phyloP scores from a whole-genome alignment of 1,284 basidiomycete genomes.

The Peniophora sp. region DNA sequence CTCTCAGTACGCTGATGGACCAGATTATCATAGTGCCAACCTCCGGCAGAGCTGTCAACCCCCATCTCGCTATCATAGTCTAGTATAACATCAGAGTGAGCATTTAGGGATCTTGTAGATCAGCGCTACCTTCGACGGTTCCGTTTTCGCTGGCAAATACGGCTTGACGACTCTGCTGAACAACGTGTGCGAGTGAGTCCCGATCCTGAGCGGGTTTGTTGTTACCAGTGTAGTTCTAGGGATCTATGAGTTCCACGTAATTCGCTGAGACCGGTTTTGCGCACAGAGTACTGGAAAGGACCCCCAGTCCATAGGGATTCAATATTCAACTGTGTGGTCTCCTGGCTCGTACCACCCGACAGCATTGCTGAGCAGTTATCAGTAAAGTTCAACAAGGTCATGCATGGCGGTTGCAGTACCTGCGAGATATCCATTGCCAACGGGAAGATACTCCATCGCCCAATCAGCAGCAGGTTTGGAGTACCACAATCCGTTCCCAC shows the following conservation, averaged over 20 bases:
- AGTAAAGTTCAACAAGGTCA: not conserved
- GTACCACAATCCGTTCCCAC: conserved; percentile 73
- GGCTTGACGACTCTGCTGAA: conserved; percentile 43
- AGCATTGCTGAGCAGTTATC: conserved; percentile 43
- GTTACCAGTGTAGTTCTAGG: conserved; percentile 62
- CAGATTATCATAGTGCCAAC: too few relatives aligned
- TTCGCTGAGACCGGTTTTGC: conserved; percentile 16
- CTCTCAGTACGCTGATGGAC: too few relatives aligned
- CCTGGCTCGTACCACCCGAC: conserved; percentile 51
- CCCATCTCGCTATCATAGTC: conserved; percentile 26
- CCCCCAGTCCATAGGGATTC: conserved; percentile 74
- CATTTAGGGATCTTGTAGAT: not conserved
- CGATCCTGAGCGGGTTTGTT: conserved; percentile 47
- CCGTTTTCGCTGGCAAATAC: conserved; percentile 55
- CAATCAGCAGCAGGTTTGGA: conserved; percentile 43
- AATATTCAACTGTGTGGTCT: conserved; percentile 61
- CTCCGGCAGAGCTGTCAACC: conserved; percentile 30
- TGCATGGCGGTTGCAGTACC: conserved; percentile 28
- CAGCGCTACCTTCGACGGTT: conserved; percentile 44
- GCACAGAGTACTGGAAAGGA: conserved; percentile 53
- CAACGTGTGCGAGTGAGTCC: conserved; percentile 33
- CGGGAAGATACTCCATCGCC: conserved; percentile 53
- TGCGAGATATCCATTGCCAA: conserved; percentile 69
- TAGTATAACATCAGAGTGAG: not conserved
- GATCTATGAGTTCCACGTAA: not conserved